These are phyloP conservation scores for Macadamia integrifolia DNA, from an alignment of 164 flowering plant genomes.

Conservation along the genomic window DNA sequence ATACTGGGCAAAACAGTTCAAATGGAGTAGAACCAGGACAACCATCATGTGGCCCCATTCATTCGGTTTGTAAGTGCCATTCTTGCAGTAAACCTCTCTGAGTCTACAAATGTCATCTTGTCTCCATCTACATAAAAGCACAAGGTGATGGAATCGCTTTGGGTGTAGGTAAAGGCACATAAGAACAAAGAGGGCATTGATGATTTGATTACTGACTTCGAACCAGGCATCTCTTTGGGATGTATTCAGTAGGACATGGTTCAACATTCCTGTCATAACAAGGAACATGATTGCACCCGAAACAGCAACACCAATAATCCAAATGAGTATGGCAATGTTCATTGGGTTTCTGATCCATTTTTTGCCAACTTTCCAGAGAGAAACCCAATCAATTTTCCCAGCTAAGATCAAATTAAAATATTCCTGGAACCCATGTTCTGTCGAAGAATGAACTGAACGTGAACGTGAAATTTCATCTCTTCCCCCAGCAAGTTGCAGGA, in stretches of 20 bases:
- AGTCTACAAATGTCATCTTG: slow-evolving; percentile 59
- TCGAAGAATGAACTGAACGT: slow-evolving; percentile 47
- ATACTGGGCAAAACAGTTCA: slow-evolving; percentile 89
- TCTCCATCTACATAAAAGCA: slow-evolving; percentile 67
- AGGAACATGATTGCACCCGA: slow-evolving; percentile 82
- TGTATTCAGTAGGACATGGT: slow-evolving; percentile 49
- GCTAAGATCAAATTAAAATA: slow-evolving; percentile 37
- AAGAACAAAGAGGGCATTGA: slow-evolving; percentile 87
- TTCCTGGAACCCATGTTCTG: slow-evolving; percentile 31
- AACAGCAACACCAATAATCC: slow-evolving; percentile 68
- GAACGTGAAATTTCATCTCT: slow-evolving; percentile 65
- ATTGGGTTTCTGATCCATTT: slow-evolving; percentile 76
- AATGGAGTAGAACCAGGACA: slow-evolving; percentile 62
- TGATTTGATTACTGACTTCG: slow-evolving; percentile 92
- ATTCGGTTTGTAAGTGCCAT: slow-evolving; percentile 83
- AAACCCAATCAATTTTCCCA: slow-evolving; percentile 51
- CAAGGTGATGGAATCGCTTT: slow-evolving; percentile 66
- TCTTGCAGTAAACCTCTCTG: slow-evolving; percentile 75
- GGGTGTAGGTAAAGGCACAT: slow-evolving; percentile 95
- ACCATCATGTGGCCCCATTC: slow-evolving; percentile 95
- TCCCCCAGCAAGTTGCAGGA: slow-evolving; percentile 43
- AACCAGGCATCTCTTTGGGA: slow-evolving; percentile 73
- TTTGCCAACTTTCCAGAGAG: slow-evolving; percentile 38
- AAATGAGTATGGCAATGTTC: slow-evolving; percentile 71
- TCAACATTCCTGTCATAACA: slow-evolving; percentile 88